These are phyloP conservation scores for Dactylellina parvicollis DNA, from an alignment of 2,329 filamentous ascomycete genomes.

Conservation along the genomic window DNA sequence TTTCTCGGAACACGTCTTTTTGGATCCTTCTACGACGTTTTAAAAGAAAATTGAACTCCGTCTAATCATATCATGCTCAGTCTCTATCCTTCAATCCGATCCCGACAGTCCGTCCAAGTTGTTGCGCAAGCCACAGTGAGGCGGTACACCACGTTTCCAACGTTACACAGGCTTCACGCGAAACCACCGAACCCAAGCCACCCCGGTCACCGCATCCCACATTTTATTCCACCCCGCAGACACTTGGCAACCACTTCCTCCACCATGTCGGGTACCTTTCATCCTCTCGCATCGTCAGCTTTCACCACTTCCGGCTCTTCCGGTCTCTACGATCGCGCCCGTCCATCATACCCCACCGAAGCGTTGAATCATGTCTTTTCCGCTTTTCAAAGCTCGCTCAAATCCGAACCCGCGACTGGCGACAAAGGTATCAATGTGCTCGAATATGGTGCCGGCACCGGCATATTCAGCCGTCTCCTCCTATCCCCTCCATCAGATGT, in stretches of 20 bases:
- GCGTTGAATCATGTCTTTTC: slow-evolving; percentile 31
- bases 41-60: background rate
- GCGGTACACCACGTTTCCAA: background rate
- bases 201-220: background rate
- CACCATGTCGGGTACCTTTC: slow-evolving; percentile 6
- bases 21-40: background rate
- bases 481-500: slow-evolving; percentile 16
- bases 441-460: slow-evolving; percentile 45
- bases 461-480: slow-evolving; percentile 40
- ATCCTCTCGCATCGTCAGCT: slow-evolving; percentile 33
- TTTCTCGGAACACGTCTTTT: background rate
- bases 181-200: background rate
- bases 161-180: background rate
- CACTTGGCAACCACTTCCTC: background rate
- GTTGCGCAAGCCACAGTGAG: background rate
- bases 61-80: background rate
- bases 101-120: background rate
- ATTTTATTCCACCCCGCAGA: background rate
- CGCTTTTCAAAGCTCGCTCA: slow-evolving; percentile 13
- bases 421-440: slow-evolving; percentile 28
- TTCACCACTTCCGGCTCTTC: slow-evolving; percentile 46
- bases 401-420: background rate
- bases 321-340: slow-evolving; percentile 45
- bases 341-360: slow-evolving; percentile 35
- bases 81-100: background rate